Evolutionary conservation across 2,329 filamentous ascomycete genomes (phyloP).

Genomic region (Dactylellina leptospora): DNA sequence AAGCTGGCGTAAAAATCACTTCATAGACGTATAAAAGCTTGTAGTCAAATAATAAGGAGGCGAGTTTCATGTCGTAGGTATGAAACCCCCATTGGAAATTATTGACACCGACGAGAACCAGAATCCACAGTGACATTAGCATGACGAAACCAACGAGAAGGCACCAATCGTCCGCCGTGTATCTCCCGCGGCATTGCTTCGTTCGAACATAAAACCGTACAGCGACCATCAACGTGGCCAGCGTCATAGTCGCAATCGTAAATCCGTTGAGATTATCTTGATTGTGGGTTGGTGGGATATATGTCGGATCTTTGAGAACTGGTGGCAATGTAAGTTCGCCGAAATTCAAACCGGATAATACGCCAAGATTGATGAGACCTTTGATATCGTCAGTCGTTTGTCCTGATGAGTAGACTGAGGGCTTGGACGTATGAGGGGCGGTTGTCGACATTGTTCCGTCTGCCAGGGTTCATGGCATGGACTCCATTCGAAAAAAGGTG

Average conservation of each 20-base stretch:
- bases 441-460: constrained; percentile 2
- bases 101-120: constrained; percentile 42
- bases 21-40: constrained; percentile 42
- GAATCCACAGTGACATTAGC: constrained; percentile 19
- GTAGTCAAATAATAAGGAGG: constrained; percentile 25
- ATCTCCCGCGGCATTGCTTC: constrained; percentile 17
- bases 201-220: constrained; percentile 35
- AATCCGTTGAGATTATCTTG: constrained; percentile 36
- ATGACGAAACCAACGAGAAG: constrained; percentile 21
- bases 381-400: constrained; percentile 35
- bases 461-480: too few relatives aligned
- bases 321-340: constrained; percentile 4
- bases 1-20: constrained; percentile 19
- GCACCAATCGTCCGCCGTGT: constrained; percentile 38
- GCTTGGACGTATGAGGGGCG: background rate
- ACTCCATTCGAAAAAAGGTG: too few relatives aligned
- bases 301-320: constrained; percentile 26
- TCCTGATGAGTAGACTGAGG: constrained; percentile 34
- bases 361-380: constrained; percentile 17
- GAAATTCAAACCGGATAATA: constrained; percentile 22
- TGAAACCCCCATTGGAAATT: constrained; percentile 41
- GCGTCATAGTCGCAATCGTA: constrained; percentile 11
- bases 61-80: constrained; percentile 42
- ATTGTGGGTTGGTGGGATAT: constrained; percentile 22
- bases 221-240: constrained; percentile 27